These are phyloP conservation scores for Alternaria infectoria DNA, from an alignment of 2,329 filamentous ascomycete species.

Conservation along the genomic window DNA sequence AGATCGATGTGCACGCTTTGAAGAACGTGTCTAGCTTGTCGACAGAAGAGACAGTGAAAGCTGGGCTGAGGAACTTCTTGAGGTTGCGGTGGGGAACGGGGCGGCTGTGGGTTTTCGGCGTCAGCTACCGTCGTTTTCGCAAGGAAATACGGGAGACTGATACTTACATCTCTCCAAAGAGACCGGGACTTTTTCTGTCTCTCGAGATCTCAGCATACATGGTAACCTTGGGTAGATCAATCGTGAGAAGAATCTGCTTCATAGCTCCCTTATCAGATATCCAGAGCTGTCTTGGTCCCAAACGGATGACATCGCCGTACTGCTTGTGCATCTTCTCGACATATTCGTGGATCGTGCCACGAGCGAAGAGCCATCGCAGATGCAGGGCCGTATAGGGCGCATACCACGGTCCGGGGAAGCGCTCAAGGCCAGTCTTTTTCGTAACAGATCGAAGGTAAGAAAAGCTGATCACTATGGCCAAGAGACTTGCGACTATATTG, in stretches of 20 bases:
- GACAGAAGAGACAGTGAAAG: neutral
- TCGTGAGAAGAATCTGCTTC: neutral
- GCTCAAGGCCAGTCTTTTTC: neutral
- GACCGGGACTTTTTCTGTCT: neutral
- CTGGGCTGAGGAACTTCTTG: constrained; percentile 2
- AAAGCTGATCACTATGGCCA: neutral
- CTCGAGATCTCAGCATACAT: constrained; percentile 3
- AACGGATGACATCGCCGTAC: neutral
- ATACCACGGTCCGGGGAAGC: constrained; percentile 2
- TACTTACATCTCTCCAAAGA: constrained; percentile 1
- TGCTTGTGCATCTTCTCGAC: neutral
- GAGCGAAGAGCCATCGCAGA: constrained; percentile 3
- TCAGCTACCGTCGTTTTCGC: neutral
- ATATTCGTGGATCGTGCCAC: neutral
- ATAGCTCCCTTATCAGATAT: constrained; percentile 1
- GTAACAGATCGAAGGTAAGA: neutral
- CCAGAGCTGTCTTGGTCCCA: constrained; percentile 1
- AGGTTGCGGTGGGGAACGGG: constrained; percentile 1
- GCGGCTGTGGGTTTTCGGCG: neutral
- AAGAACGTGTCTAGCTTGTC: constrained; percentile 3
- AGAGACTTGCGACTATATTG: neutral
- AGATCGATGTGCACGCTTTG: neutral
- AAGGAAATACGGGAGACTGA: neutral
- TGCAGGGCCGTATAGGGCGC: constrained; percentile 3
- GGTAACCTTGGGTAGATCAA: neutral